A percentile compares a stretch with the other conserved stretches of the same genome.
These are phyloP conservation scores for Grosmannia serpens DNA, from an alignment of 2,329 filamentous ascomycete species.

Conservation along the genomic window DNA sequence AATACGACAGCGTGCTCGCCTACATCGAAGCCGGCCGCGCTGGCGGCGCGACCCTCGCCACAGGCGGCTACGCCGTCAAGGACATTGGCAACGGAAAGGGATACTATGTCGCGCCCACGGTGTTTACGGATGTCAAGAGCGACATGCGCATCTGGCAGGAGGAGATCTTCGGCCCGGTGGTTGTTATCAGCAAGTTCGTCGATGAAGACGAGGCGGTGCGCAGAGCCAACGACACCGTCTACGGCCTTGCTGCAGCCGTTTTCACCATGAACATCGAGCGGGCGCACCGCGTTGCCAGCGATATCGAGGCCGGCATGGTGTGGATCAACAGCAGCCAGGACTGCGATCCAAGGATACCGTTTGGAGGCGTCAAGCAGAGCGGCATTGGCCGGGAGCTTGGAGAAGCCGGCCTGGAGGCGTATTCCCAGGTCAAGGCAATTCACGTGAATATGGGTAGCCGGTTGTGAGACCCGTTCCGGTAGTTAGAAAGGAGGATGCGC, in stretches of 20 bases:
- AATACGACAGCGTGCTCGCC: constrained; percentile 49
- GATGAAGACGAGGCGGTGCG: constrained; percentile 37
- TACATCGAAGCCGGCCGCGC: constrained; percentile 43
- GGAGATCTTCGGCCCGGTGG: constrained; percentile 50
- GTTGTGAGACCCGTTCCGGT: neutral
- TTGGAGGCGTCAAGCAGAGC: constrained; percentile 43
- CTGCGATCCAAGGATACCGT: constrained; percentile 8
- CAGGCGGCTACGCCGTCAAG: neutral
- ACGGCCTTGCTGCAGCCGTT: constrained; percentile 42
- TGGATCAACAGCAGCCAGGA: constrained; percentile 26
- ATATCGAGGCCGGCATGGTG: constrained; percentile 43
- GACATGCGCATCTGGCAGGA: constrained; percentile 26
- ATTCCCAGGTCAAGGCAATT: constrained; percentile 27
- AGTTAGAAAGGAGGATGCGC: neutral
- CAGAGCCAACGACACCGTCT: constrained; percentile 40
- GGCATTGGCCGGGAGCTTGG: constrained; percentile 42
- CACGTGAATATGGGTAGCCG: constrained; percentile 8
- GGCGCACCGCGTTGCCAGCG: constrained; percentile 31
- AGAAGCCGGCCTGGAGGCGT: constrained; percentile 31
- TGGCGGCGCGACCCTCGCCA: neutral
- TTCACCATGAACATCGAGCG: constrained; percentile 42
- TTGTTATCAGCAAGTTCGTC: constrained; percentile 39
- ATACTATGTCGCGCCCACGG: constrained; percentile 12
- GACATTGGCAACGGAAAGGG: constrained; percentile 6
- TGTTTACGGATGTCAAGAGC: constrained; percentile 10